Conservation (phyloP, 129 eudicot genomes). For the Pseudognaphalium luteoalbum region DNA sequence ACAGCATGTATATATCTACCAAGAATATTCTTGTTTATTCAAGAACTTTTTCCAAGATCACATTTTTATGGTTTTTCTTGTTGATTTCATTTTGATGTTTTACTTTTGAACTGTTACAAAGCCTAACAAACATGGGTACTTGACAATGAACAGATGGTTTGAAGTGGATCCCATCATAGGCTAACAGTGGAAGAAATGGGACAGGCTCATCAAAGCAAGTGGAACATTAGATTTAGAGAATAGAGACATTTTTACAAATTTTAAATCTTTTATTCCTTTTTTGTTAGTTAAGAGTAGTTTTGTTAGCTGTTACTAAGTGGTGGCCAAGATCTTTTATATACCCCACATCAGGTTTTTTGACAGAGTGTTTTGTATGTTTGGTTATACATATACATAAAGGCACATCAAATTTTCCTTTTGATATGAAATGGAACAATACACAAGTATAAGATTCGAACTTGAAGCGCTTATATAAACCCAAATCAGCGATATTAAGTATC, state of each 20-base stretch:
- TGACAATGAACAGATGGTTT: slow-evolving; percentile 54
- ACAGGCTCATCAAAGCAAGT: slow-evolving; percentile 38
- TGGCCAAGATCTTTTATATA: slow-evolving; percentile 27
- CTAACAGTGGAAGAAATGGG: slow-evolving; percentile 28
- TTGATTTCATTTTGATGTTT: not conserved
- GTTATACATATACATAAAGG: not conserved
- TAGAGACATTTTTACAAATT: slow-evolving; percentile 33
- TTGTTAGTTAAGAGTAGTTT: slow-evolving; percentile 37
- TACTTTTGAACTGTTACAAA: not conserved
- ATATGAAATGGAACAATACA: not conserved
- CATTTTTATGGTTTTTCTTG: not conserved
- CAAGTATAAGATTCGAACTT: not conserved
- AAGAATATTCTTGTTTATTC: too few species aligned
- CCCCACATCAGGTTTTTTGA: slow-evolving; percentile 24
- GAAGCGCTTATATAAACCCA: not conserved
- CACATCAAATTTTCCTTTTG: not conserved
- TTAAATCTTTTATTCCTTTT: slow-evolving; percentile 10
- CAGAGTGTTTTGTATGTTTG: slow-evolving; percentile 27
- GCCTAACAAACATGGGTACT: slow-evolving; percentile 23
- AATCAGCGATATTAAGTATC: too few species aligned
- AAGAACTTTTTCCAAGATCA: slow-evolving; percentile 12
- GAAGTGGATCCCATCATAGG: slow-evolving; percentile 42
- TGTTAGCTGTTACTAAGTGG: slow-evolving; percentile 33
- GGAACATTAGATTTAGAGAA: slow-evolving; percentile 25
- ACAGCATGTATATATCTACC: too few species aligned